Conservation (phyloP, 768 basidiomycete species). For the Vararia minispora region DNA sequence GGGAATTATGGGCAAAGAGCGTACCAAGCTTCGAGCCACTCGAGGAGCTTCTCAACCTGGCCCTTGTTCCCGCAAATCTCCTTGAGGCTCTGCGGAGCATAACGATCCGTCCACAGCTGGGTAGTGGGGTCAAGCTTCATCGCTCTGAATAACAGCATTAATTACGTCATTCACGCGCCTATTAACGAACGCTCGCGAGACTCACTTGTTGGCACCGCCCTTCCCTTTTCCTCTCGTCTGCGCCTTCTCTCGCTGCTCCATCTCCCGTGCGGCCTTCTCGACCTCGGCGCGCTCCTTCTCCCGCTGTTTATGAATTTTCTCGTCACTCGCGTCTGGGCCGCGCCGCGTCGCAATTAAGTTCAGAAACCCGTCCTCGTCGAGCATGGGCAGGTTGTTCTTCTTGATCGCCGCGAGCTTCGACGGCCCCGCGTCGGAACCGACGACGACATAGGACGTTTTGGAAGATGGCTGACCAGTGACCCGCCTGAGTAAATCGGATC, state of each 20-base stretch:
- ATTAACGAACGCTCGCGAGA: not conserved
- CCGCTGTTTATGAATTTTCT: slow-evolving; percentile 72
- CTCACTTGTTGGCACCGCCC: not conserved
- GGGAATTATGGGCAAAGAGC: slow-evolving; percentile 19
- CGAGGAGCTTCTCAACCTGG: slow-evolving; percentile 57
- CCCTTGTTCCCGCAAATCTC: slow-evolving; percentile 96
- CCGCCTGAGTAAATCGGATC: slow-evolving; percentile 36
- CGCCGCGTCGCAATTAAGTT: slow-evolving; percentile 67
- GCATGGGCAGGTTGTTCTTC: slow-evolving; percentile 62
- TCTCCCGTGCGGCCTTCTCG: slow-evolving; percentile 57
- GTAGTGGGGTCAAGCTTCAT: slow-evolving; percentile 33
- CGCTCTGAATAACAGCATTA: slow-evolving; percentile 14
- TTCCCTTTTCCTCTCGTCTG: too few relatives aligned
- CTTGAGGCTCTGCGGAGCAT: slow-evolving; percentile 79
- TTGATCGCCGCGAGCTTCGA: slow-evolving; percentile 81
- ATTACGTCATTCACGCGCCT: too few relatives aligned
- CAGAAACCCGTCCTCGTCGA: slow-evolving; percentile 84
- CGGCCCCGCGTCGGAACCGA: slow-evolving; percentile 83
- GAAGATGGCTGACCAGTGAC: slow-evolving; percentile 82
- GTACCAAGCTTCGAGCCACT: slow-evolving; percentile 85
- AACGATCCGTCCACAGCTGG: slow-evolving; percentile 92
- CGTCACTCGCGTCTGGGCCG: slow-evolving; percentile 42
- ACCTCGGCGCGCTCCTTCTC: slow-evolving; percentile 75
- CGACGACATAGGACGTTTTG: slow-evolving; percentile 80
- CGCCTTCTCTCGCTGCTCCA: slow-evolving; percentile 61